Percentiles rank a stretch among this genome's conserved stretches.
These are phyloP conservation scores for Amanita rubescens DNA, from an alignment of 768 basidiomycete species.

Conservation along the genomic window DNA sequence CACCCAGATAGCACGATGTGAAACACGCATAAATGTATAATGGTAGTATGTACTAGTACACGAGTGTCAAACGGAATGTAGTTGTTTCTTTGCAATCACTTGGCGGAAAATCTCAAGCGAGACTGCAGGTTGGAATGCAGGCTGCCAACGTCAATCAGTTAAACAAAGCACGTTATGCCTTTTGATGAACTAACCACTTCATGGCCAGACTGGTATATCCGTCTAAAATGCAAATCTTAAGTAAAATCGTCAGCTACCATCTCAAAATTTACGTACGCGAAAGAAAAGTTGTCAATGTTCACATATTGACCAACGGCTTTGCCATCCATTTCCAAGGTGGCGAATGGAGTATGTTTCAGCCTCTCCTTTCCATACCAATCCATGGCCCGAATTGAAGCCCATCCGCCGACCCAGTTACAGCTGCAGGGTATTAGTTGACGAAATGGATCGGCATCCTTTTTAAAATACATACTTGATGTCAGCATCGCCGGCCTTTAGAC, in stretches of 20 bases:
- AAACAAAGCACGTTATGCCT: background rate
- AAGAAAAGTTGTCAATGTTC: conserved; percentile 60
- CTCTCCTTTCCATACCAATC: conserved; percentile 37
- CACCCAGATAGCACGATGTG: too few relatives aligned
- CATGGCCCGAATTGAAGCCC: conserved; percentile 36
- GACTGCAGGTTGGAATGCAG: conserved; percentile 55
- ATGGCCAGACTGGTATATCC: conserved; percentile 53
- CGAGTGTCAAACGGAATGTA: conserved; percentile 38
- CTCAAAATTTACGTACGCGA: conserved; percentile 41
- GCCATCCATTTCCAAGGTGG: conserved; percentile 51
- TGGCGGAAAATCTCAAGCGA: conserved; percentile 55
- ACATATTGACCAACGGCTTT: conserved; percentile 48
- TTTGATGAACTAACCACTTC: conserved; percentile 44
- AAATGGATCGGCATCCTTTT: background rate
- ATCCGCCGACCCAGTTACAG: conserved; percentile 42
- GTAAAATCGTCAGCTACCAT: background rate
- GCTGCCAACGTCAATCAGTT: conserved; percentile 23
- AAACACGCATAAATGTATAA: background rate
- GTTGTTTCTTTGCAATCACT: conserved; percentile 39
- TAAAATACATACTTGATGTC: conserved; percentile 38
- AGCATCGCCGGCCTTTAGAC: conserved; percentile 35
- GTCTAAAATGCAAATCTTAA: conserved; percentile 22
- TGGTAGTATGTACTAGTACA: background rate
- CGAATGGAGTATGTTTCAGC: conserved; percentile 30
- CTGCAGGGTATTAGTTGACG: conserved; percentile 16